Evolutionary conservation across 768 basidiomycete species (phyloP).

Genomic region (Gloeopeniophorella convolvens): DNA sequence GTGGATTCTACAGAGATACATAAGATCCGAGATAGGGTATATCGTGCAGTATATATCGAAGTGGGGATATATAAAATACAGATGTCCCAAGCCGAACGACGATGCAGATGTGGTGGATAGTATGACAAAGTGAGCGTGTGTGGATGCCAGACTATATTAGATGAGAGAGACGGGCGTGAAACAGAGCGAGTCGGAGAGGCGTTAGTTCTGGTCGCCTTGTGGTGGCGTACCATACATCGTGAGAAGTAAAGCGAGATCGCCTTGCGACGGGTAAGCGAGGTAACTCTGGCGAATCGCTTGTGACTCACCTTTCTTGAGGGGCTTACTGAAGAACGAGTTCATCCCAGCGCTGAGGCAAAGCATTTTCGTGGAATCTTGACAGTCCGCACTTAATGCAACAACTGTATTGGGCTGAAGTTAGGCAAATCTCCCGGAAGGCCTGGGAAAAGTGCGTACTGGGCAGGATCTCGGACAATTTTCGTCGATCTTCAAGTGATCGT

Average conservation of each 20-base stretch:
- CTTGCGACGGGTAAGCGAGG: conserved; percentile 26
- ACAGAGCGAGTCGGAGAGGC: too few relatives aligned
- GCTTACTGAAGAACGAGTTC: conserved; percentile 73
- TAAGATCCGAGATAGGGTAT: neutral
- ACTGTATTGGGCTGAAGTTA: conserved; percentile 33
- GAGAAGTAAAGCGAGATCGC: conserved; percentile 44
- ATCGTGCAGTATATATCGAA: conserved; percentile 3
- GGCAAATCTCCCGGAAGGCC: neutral
- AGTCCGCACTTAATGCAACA: conserved; percentile 68
- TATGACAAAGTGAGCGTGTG: too few relatives aligned
- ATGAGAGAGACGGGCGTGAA: too few relatives aligned
- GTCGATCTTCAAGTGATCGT: conserved; percentile 50
- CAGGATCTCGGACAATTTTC: conserved; percentile 42
- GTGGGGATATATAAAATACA: neutral
- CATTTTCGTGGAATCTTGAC: conserved; percentile 69
- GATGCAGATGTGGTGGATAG: too few relatives aligned
- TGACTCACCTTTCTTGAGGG: conserved; percentile 47
- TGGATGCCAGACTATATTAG: too few relatives aligned
- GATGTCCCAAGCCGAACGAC: too few relatives aligned
- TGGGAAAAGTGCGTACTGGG: conserved; percentile 42
- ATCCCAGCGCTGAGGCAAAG: conserved; percentile 74
- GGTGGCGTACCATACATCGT: conserved; percentile 40
- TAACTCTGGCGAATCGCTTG: neutral
- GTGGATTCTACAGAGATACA: conserved; percentile 2
- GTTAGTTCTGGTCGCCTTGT: neutral